These are phyloP conservation scores for Gastrolobium bilobum DNA, from an alignment of 306 rosid species.

Conservation along the genomic window DNA sequence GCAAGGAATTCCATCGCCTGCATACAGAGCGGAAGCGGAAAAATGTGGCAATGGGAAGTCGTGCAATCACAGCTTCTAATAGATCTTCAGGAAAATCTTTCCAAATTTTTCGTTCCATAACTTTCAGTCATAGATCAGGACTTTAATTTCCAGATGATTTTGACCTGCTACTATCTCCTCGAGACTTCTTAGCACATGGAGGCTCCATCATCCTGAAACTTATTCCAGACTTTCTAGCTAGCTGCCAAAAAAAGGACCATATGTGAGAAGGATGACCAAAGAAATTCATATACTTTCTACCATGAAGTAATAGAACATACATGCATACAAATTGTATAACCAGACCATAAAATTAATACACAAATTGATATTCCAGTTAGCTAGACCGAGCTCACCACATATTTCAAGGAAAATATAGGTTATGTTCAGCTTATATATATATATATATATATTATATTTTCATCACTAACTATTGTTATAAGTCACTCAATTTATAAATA, in stretches of 20 bases:
- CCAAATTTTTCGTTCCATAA: conserved; percentile 84
- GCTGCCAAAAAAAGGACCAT: conserved; percentile 73
- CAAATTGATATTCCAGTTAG: not conserved
- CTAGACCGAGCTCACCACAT: conserved; percentile 44
- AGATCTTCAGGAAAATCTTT: conserved; percentile 90
- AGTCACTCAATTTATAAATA: no score
- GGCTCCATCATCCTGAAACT: conserved; percentile 66
- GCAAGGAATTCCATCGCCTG: conserved; percentile 81
- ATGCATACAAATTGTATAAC: not conserved
- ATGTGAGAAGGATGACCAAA: conserved; percentile 55
- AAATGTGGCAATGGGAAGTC: conserved; percentile 82
- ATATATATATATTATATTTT: no score
- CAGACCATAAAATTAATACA: conserved; percentile 1
- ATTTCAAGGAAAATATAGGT: conserved; percentile 35
- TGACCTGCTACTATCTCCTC: conserved; percentile 66
- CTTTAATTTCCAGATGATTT: conserved; percentile 56
- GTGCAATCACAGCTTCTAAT: conserved; percentile 82
- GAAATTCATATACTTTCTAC: conserved; percentile 40
- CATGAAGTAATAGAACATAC: conserved; percentile 11
- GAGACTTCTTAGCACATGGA: conserved; percentile 66
- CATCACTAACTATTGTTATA: no score
- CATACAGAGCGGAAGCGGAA: conserved; percentile 88
- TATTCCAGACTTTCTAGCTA: conserved; percentile 66
- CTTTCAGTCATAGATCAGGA: conserved; percentile 52
- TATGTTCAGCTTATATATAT: no score